These are phyloP conservation scores for Umbilicaria muhlenbergii DNA, from an alignment of 495 filamentous ascomycete species.

Conservation along the genomic window DNA sequence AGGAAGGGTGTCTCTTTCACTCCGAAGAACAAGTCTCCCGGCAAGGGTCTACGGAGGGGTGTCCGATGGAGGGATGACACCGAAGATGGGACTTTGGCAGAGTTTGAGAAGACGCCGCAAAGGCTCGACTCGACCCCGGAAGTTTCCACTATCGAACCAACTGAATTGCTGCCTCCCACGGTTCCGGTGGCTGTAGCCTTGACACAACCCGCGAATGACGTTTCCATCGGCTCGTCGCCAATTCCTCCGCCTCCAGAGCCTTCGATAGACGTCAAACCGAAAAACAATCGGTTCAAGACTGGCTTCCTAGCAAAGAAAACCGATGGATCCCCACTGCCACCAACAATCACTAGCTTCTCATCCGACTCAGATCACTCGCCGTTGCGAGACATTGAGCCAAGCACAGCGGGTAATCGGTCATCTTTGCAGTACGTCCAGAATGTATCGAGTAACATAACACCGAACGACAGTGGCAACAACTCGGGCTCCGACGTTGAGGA, in stretches of 20 bases:
- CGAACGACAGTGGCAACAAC: constrained; percentile 30
- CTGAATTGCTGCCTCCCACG: constrained; percentile 15
- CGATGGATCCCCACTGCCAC: constrained; percentile 48
- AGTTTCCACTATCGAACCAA: constrained; percentile 31
- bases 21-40: constrained; percentile 58
- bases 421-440: constrained; percentile 32
- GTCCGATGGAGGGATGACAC: constrained; percentile 93
- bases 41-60: constrained; percentile 46
- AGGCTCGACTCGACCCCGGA: constrained; percentile 38
- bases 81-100: constrained; percentile 65
- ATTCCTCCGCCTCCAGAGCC: constrained; percentile 29
- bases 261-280: constrained; percentile 37
- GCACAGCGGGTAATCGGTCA: constrained; percentile 40
- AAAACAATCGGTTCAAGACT: constrained; percentile 72
- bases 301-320: constrained; percentile 73
- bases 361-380: constrained; percentile 50
- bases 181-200: not conserved
- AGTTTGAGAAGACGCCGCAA: constrained; percentile 78
- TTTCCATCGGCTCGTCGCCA: constrained; percentile 34
- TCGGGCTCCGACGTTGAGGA: constrained; percentile 21
- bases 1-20: constrained; percentile 75
- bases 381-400: constrained; percentile 47
- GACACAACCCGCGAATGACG: constrained; percentile 1
- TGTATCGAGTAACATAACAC: constrained; percentile 27
- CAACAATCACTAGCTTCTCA: constrained; percentile 41